Evolutionary conservation across 768 basidiomycete genomes (phyloP).

Genomic region (Cantharellus cinnabarinus): DNA sequence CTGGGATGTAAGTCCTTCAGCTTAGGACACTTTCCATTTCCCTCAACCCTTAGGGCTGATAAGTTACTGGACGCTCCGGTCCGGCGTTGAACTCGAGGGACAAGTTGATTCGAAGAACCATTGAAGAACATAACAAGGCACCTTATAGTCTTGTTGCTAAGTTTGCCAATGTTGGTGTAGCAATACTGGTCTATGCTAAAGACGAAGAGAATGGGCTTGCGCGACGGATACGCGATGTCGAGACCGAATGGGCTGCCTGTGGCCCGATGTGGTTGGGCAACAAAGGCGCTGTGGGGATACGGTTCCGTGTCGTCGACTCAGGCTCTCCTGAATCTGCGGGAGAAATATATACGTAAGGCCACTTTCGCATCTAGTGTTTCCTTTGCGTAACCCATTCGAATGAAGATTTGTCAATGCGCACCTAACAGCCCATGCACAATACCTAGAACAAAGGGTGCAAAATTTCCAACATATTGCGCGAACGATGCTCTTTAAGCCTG

Average conservation of each 20-base stretch:
- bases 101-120: conserved; percentile 50
- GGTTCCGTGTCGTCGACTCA: conserved; percentile 44
- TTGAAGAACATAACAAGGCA: conserved; percentile 53
- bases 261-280: conserved; percentile 72
- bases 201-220: conserved; percentile 35
- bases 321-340: conserved; percentile 30
- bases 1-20: conserved; percentile 45
- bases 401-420: conserved; percentile 80
- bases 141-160: conserved; percentile 60
- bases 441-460: conserved; percentile 41
- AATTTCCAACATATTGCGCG: conserved; percentile 71
- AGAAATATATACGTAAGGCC: conserved; percentile 67
- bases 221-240: conserved; percentile 37
- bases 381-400: neutral
- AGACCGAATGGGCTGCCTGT: conserved; percentile 56
- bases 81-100: conserved; percentile 48
- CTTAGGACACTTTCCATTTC: neutral
- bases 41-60: neutral
- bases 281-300: conserved; percentile 81
- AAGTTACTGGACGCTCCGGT: conserved; percentile 62
- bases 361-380: neutral
- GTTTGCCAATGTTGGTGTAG: conserved; percentile 71
- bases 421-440: conserved; percentile 59
- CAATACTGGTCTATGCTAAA: conserved; percentile 67
- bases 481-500: conserved; percentile 54